Evolutionary conservation across 2,329 filamentous ascomycete species (phyloP).

Genomic region (Stemphylium beticola): DNA sequence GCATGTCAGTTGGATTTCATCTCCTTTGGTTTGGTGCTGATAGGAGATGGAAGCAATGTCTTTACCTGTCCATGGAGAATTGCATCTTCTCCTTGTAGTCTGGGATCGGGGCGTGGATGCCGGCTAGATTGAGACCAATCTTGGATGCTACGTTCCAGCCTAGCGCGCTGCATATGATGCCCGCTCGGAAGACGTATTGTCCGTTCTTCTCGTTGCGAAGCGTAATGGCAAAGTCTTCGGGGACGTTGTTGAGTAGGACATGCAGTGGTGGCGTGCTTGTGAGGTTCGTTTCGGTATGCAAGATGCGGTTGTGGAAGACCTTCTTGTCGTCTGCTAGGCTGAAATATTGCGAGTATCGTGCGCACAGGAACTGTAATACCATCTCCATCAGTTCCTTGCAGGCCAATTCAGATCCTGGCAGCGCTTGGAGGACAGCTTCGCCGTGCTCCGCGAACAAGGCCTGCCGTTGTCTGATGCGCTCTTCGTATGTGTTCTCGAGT

Average conservation of each 20-base stretch:
- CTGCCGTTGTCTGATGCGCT: slow-evolving; percentile 72
- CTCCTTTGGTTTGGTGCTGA: no score
- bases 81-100: slow-evolving; percentile 89
- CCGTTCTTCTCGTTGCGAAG: slow-evolving; percentile 74
- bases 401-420: slow-evolving; percentile 78
- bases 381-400: slow-evolving; percentile 91
- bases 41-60: slow-evolving; percentile 27
- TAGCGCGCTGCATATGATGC: slow-evolving; percentile 77
- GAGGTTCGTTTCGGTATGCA: slow-evolving; percentile 68
- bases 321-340: slow-evolving; percentile 57
- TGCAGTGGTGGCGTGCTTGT: slow-evolving; percentile 67
- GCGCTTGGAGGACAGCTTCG: slow-evolving; percentile 66
- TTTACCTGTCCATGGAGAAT: slow-evolving; percentile 80
- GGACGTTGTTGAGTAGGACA: slow-evolving; percentile 76
- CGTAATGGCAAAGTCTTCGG: slow-evolving; percentile 83
- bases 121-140: slow-evolving; percentile 71
- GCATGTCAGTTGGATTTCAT: no score
- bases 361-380: slow-evolving; percentile 77
- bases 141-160: slow-evolving; percentile 81
- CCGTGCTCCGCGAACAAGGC: slow-evolving; percentile 69
- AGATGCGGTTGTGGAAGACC: slow-evolving; percentile 72
- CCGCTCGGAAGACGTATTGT: slow-evolving; percentile 75
- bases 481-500: slow-evolving; percentile 74
- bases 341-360: slow-evolving; percentile 79
- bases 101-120: slow-evolving; percentile 77